These are phyloP conservation scores for Byssochlamys sp. DNA, from an alignment of 2,329 filamentous ascomycete species.

Conservation along the genomic window DNA sequence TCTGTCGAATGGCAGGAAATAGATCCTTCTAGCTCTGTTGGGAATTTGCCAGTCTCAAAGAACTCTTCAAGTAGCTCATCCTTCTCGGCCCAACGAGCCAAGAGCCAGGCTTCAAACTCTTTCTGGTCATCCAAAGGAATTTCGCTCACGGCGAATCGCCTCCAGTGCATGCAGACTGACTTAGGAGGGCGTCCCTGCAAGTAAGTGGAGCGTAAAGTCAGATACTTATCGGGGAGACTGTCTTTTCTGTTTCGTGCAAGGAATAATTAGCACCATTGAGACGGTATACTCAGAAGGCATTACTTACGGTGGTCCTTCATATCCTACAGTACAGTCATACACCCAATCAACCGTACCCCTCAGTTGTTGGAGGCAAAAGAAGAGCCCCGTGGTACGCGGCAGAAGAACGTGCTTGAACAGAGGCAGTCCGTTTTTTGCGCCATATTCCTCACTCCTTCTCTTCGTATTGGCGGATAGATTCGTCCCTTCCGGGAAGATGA, in stretches of 20 bases:
- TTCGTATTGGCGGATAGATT: constrained; percentile 50
- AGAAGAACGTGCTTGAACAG: constrained; percentile 53
- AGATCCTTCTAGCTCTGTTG: constrained; percentile 51
- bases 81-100: constrained; percentile 83
- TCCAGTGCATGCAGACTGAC: constrained; percentile 95
- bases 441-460: constrained; percentile 48
- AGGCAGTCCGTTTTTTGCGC: constrained; percentile 47
- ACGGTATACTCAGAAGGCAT: constrained; percentile 18
- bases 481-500: constrained; percentile 58
- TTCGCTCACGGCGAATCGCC: constrained; percentile 67
- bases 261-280: background rate
- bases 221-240: constrained; percentile 81
- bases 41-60: constrained; percentile 67
- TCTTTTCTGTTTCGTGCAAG: constrained; percentile 47
- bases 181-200: constrained; percentile 81
- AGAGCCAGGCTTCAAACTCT: constrained; percentile 74
- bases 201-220: constrained; percentile 76
- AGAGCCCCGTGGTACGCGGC: constrained; percentile 51
- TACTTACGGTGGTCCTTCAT: constrained; percentile 80
- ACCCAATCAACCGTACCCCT: constrained; percentile 52
- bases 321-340: constrained; percentile 79
- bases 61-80: constrained; percentile 81
- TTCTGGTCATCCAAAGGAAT: constrained; percentile 69
- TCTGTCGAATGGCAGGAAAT: constrained; percentile 34
- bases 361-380: constrained; percentile 53